These are phyloP conservation scores for Fusarium xyrophilum DNA, from an alignment of 2,329 filamentous ascomycete species.

Conservation along the genomic window DNA sequence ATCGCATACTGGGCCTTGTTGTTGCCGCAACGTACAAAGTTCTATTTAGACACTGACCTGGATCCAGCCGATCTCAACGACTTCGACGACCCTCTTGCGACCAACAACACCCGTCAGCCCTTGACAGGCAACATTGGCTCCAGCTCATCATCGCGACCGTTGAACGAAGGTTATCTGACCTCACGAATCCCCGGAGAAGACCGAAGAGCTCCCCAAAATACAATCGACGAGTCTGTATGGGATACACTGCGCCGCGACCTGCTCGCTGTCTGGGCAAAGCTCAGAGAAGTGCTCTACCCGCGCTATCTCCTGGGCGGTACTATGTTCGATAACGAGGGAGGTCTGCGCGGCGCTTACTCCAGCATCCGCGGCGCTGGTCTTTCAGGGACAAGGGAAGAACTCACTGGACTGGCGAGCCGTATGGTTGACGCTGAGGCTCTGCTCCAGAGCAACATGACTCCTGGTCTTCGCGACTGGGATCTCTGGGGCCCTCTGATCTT, in stretches of 20 bases:
- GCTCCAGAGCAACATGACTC: conserved; percentile 77
- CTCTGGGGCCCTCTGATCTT: conserved; percentile 97
- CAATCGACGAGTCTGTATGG: conserved; percentile 97
- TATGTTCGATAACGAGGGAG: conserved; percentile 64
- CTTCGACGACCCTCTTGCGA: conserved; percentile 83
- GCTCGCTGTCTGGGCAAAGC: conserved; percentile 94
- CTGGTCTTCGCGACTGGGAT: conserved; percentile 95
- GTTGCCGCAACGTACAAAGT: neutral
- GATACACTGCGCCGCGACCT: conserved; percentile 93
- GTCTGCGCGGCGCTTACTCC: conserved; percentile 67
- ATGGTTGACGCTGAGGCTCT: conserved; percentile 70
- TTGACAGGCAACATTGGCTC: conserved; percentile 84
- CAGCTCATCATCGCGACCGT: conserved; percentile 59
- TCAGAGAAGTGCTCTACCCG: conserved; percentile 95
- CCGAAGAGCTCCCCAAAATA: conserved; percentile 85
- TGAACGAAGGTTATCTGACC: conserved; percentile 83
- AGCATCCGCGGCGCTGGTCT: conserved; percentile 66
- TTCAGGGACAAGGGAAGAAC: conserved; percentile 66
- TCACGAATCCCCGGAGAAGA: conserved; percentile 93
- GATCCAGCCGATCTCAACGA: conserved; percentile 81
- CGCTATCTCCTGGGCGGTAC: conserved; percentile 84
- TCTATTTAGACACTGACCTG: conserved; percentile 30
- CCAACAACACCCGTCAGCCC: conserved; percentile 75
- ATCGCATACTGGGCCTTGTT: neutral
- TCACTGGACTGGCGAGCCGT: conserved; percentile 66